Evolutionary conservation across 1,284 basidiomycete genomes (phyloP), one percentile per base, ranked within the genome.

Genomic region (Marasmius oreades): DNA sequence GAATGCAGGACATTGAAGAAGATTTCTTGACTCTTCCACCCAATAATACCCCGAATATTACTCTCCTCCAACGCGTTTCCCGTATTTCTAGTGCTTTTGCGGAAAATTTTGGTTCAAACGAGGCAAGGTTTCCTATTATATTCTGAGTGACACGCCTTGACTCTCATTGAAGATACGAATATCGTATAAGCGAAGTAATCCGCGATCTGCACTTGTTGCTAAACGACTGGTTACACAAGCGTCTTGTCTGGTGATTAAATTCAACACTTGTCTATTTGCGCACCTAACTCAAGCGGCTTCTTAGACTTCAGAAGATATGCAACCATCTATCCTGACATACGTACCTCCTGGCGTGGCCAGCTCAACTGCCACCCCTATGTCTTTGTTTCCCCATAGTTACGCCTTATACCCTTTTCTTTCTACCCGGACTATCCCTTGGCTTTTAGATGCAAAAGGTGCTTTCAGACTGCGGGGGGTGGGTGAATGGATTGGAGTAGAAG

Each of bases 371-470:
- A 47, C 69, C 46, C 59, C 66, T 22, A 59, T 58, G 26, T 54
- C 58, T 16, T 26, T 66, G 28, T 65, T 66, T 37, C 67, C 72
- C 10, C 61, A 65, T 34, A 66, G 65, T 26, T 88, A 88, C 65
- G 77, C 84, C 6, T 59, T 88, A 34, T 90, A 84, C 67, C 88
- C 87, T 0, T 88, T 88, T 64, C 62, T 81, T 7, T 71, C 80
- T 2, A 73, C 79, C 22, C 77, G 74, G 14, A 63, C 77, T 11
- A 64, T 80, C 28, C 77, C 80, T 8, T 82, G 80, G 75, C 77
- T 71, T 28, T 70, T 77, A 59, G 71, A 70, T 43, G 63, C 73
- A 2, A 71, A 72, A 23, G 72, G 75, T 52, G 70, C 77, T 33
- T 87, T 86, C 63, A 76, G 88, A 52, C 65, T 86, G 34, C 78